Percentiles rank a stretch among this genome's conserved stretches.
phyloP scores from a whole-genome alignment of 2,329 filamentous ascomycete species.

The Diaporthe eres region DNA sequence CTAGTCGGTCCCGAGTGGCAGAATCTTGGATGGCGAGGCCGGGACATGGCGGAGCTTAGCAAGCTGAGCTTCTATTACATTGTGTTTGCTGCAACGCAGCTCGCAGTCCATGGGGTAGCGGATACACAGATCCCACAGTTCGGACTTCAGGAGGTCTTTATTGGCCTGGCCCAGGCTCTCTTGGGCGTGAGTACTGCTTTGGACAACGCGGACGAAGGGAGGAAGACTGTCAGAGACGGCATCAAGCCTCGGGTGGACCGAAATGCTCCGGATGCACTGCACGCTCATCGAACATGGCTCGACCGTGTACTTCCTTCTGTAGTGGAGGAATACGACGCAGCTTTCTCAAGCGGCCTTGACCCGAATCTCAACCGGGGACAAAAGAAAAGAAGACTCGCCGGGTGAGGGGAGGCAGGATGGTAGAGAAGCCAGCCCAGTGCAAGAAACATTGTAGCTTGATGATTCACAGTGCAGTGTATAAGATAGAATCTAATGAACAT shows the following conservation, averaged over 20 bases:
- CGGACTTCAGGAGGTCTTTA: not conserved
- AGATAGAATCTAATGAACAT: not conserved
- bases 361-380: not conserved
- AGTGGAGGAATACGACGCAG: not conserved
- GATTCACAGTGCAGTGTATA: not conserved
- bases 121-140: not conserved
- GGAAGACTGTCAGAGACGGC: not conserved
- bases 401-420: not conserved
- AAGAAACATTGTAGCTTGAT: not conserved
- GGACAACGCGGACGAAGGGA: conserved; percentile 5
- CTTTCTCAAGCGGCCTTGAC: not conserved
- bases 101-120: not conserved
- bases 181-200: conserved; percentile 12
- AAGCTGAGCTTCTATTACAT: conserved; percentile 26
- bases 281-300: not conserved
- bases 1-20: not conserved
- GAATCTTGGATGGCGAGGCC: not conserved
- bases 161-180: conserved; percentile 1
- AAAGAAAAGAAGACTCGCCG: not conserved
- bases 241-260: not conserved
- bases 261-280: not conserved
- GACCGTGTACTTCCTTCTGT: not conserved
- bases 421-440: not conserved
- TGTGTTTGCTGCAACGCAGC: conserved; percentile 8
- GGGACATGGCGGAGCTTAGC: not conserved